These are phyloP conservation scores for Aspergillus coremiiformis DNA, from an alignment of 495 filamentous ascomycete species.

Conservation along the genomic window DNA sequence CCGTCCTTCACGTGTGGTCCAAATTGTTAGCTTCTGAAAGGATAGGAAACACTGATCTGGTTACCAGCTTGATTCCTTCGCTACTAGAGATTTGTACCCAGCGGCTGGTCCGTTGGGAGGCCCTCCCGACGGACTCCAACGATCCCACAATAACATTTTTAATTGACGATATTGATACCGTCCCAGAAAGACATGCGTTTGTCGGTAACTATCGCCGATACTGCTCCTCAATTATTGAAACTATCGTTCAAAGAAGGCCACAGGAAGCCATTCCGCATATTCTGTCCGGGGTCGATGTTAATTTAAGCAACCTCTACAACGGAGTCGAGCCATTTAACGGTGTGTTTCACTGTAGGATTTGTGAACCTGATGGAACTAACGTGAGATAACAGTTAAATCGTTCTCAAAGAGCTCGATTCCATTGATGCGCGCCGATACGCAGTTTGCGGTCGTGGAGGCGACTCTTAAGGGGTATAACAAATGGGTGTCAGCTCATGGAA, in stretches of 20 bases:
- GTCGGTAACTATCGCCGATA: conserved; percentile 95
- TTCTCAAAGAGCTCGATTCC: conserved; percentile 77
- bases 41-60: conserved; percentile 56
- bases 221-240: conserved; percentile 75
- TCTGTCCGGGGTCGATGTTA: conserved; percentile 62
- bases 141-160: conserved; percentile 76
- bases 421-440: conserved; percentile 75
- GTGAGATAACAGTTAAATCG: conserved; percentile 43
- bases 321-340: conserved; percentile 60
- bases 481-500: conserved; percentile 56
- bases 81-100: conserved; percentile 74
- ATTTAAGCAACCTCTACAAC: conserved; percentile 67
- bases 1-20: conserved; percentile 83
- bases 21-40: conserved; percentile 62
- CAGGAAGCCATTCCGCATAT: conserved; percentile 84
- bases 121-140: conserved; percentile 68
- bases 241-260: conserved; percentile 68
- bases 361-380: conserved; percentile 28
- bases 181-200: conserved; percentile 92
- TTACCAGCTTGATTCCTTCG: conserved; percentile 61
- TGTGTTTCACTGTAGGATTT: too few relatives aligned
- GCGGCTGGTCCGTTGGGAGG: conserved; percentile 76
- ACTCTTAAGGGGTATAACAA: conserved; percentile 81
- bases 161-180: conserved; percentile 86
- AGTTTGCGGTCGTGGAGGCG: conserved; percentile 85